Conservation (phyloP, 805 yeast species). For the Candida nonsorbophila region DNA sequence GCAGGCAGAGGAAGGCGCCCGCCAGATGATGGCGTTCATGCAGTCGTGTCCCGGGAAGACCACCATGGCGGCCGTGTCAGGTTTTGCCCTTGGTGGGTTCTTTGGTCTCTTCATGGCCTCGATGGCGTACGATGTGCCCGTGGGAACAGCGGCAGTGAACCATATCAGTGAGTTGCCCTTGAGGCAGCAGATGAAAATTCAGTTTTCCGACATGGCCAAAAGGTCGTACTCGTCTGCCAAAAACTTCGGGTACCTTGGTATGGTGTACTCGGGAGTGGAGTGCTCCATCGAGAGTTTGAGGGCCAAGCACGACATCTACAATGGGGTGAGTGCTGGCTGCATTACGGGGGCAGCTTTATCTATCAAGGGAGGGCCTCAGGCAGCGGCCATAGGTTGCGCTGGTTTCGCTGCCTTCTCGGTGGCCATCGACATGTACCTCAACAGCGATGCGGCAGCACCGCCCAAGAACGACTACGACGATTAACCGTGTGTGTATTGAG, state of each 20-base stretch:
- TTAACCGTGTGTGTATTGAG: conserved; percentile 7
- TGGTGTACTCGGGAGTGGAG: conserved; percentile 88
- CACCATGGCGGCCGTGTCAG: conserved; percentile 86
- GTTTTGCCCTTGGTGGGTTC: conserved; percentile 91
- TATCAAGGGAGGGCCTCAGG: conserved; percentile 88
- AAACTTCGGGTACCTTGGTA: conserved; percentile 90
- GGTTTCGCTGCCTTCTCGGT: conserved; percentile 96
- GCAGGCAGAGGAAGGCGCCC: conserved; percentile 88
- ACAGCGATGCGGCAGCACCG: conserved; percentile 77
- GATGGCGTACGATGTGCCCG: conserved; percentile 76
- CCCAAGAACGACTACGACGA: conserved; percentile 83
- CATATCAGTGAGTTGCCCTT: conserved; percentile 81
- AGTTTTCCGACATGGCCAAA: conserved; percentile 86
- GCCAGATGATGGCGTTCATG: conserved; percentile 77
- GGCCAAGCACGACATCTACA: conserved; percentile 88
- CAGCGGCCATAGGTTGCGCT: conserved; percentile 88
- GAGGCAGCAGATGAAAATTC: conserved; percentile 86
- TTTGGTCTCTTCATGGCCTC: conserved; percentile 93
- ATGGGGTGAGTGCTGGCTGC: conserved; percentile 92
- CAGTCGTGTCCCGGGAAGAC: conserved; percentile 94
- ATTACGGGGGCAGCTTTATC: conserved; percentile 96
- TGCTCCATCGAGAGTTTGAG: conserved; percentile 81
- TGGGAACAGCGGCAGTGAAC: conserved; percentile 48
- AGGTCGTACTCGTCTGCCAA: conserved; percentile 87
- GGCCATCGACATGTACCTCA: conserved; percentile 81